Base-by-base conservation (phyloP, 2,329 filamentous ascomycete species). In the Phialophora chinensis region DNA sequence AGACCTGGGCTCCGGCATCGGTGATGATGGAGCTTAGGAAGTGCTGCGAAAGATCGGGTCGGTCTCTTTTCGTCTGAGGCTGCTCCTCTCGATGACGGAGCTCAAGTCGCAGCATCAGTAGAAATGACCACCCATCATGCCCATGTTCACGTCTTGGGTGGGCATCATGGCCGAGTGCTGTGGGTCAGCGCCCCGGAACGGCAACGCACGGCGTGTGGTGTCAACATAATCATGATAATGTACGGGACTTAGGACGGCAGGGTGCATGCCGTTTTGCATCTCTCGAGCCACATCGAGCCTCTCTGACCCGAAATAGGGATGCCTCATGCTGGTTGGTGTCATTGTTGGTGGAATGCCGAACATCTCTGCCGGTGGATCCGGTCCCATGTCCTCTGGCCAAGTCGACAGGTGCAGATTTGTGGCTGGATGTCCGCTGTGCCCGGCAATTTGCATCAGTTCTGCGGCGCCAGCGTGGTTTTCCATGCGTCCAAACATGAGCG, bases 371-470 rank as follows among this genome's bases (percentile, higher is more conserved):
- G 63, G 52, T 14, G 68, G 56, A 4, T 57, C 66, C 7, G 66
- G 61, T 44, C 52, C 65, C 66, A 68, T 64, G 27, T 66, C 57
- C 44, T 54, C 65, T 20, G 54, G n/a, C 68, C 68, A 70, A 44
- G 42, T n/a, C 47, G 62, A 44, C 44, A 38, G 17, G 29, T 57
- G 44, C 27, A 64, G 10, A 11, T 17, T 44, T 33, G 12, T 20
- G 20, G 42, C 63, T 8, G 55, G 61, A 47, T 44, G 42, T n/a
- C 62, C 54, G 20, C 27, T 27, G 17, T 66, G 62, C 2, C 62
- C 49, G 11, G 65, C 17, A 17, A 59, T 49, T 44, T 66, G 50
- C 60, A 66, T 59, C 63, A 70, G 60, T 17, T 63, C 53, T n/a
- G 29, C 31, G n/a, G 35, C 4, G 17, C 60, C 47, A 4, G 56